phyloP scores from a whole-genome alignment of 2,329 filamentous ascomycete species.

The Fusarium protoensiforme region DNA sequence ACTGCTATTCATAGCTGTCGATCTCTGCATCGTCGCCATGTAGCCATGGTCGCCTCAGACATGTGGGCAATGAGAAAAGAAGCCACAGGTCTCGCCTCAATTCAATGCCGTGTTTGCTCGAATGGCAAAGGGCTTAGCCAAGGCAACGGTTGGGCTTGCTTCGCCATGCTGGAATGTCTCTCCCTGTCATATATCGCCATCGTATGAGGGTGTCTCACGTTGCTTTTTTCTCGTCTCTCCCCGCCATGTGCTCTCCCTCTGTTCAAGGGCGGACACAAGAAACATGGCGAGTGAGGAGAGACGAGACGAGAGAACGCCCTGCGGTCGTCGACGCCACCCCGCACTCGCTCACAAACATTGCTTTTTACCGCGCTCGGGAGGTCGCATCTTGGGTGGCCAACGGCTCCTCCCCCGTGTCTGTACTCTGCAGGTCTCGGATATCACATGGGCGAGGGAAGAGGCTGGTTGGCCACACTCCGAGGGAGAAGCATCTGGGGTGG shows the following conservation, averaged over 20 bases:
- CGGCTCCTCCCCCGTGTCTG: background rate
- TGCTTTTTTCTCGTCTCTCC: slow-evolving; percentile 23
- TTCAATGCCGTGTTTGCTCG: background rate
- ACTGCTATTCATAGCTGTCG: slow-evolving; percentile 32
- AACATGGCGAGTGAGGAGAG: background rate
- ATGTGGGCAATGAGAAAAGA: slow-evolving; percentile 22
- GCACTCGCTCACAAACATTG: slow-evolving; percentile 13
- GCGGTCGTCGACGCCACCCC: slow-evolving; percentile 4
- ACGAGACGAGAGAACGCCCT: slow-evolving; percentile 1
- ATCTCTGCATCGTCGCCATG: slow-evolving; percentile 6
- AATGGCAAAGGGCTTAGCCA: background rate
- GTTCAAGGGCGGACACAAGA: slow-evolving; percentile 1
- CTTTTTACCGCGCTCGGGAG: slow-evolving; percentile 30
- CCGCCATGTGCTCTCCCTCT: background rate
- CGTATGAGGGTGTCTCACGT: slow-evolving; percentile 23
- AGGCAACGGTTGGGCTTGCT: background rate
- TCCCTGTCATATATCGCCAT: slow-evolving; percentile 24
- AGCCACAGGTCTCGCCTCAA: slow-evolving; percentile 24
- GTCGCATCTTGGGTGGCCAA: slow-evolving; percentile 8
- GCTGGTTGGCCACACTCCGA: background rate
- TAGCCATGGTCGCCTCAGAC: background rate
- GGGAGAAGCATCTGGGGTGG: background rate
- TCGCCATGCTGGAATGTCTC: slow-evolving; percentile 7
- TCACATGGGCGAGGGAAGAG: slow-evolving; percentile 35
- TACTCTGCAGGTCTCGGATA: slow-evolving; percentile 42